A percentile compares a stretch with the other conserved stretches of the same genome.
Evolutionary conservation across 495 filamentous ascomycete genomes (phyloP).

Genomic region (Hypomontagnella monticulosa): DNA sequence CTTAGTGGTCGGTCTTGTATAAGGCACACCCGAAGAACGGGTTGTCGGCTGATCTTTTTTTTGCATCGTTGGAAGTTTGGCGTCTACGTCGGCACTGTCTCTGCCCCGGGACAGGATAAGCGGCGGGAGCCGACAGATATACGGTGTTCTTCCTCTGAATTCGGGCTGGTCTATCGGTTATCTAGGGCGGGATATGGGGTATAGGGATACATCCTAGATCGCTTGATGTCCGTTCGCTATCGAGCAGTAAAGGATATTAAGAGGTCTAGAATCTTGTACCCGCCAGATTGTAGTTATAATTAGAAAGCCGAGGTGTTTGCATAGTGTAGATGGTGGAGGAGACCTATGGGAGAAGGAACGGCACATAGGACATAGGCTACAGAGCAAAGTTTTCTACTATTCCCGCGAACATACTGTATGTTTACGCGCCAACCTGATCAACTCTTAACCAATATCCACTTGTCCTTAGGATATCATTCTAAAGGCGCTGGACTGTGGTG

Average conservation of each 20-base stretch:
- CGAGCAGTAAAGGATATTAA: constrained; percentile 3
- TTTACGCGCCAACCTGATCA: neutral
- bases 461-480: neutral
- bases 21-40: neutral
- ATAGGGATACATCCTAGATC: no score
- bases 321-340: constrained; percentile 16
- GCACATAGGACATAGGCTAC: constrained; percentile 9
- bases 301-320: constrained; percentile 13
- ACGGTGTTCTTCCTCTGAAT: no score
- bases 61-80: neutral
- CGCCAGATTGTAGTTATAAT: constrained; percentile 9
- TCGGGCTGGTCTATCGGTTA: no score
- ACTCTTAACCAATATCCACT: neutral
- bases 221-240: constrained; percentile 1
- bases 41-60: neutral
- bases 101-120: neutral
- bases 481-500: neutral
- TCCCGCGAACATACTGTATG: neutral
- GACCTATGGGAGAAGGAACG: neutral
- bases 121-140: no score
- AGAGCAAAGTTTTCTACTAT: constrained; percentile 4
- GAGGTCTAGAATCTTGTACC: neutral
- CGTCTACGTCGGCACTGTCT: neutral
- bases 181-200: no score
- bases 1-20: constrained; percentile 15